Base-by-base conservation (phyloP, 257 asterid species). In the Apocynum venetum region DNA sequence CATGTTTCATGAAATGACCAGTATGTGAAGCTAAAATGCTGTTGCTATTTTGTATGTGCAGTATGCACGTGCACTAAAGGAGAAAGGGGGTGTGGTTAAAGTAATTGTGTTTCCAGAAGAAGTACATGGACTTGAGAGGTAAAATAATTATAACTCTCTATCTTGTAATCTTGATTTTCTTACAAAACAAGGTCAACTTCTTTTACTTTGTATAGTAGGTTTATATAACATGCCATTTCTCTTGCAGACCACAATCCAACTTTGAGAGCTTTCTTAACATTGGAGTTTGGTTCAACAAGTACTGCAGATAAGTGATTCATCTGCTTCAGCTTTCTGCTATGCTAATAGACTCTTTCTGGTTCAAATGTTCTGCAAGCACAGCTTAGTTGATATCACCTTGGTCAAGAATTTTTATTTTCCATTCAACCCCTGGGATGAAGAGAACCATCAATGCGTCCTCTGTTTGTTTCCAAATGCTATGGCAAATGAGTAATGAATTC, bases 271-370 rank as follows among this genome's bases (percentile, higher is more conserved):
- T 84, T 82, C 91, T 95, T 35, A 87, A 91, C 40, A 88, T 91
- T 31, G 99, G 96, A 48, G 83, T 89, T 64, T 93, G 98, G 99
- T 93, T 95, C 89, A 90, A 84, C 80, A 91, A 93, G 85, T 77
- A 90, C 48, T 91, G 97, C 90, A 85, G 76, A 79, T 87, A 86
- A 77, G 10, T 31, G n/a, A 25, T 41, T 40, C 44, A 57, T 20
- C 20, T 6, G 19, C 63, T 57, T 14, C 40, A 10, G 8, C 40
- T 3, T 12, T 38, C 49, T 67, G 46, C 47, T 15, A 25, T 72
- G 47, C 41, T 48, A 31, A 49, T 31, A 25, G 74, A 47, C 20
- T 36, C 8, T 20, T 25, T 25, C 31, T 25, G 0, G 31, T 25
- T 25, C 31, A 25, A 25, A 25, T 25, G 31, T 25, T 25, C 31